A percentile compares a stretch with the other conserved stretches of the same genome.
Conservation (phyloP, 345 rosid genomes). For the Aurinia saxatilis region DNA sequence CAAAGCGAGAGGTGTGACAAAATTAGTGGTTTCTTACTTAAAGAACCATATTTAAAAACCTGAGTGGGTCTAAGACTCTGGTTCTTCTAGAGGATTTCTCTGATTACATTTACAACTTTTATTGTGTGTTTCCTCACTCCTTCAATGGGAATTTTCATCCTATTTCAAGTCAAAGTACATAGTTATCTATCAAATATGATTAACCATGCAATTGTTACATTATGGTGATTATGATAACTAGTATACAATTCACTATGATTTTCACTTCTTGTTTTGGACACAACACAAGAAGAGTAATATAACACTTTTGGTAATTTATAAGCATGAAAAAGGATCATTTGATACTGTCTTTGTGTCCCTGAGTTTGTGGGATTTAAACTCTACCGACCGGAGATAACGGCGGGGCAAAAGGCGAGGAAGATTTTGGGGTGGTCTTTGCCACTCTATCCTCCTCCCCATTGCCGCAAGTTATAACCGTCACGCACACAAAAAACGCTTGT, state of each 20-base stretch:
- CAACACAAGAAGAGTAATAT: neutral
- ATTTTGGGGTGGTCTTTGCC: slow-evolving; percentile 9
- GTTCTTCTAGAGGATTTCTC: no score
- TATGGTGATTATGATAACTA: no score
- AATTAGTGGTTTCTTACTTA: no score
- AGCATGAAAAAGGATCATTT: neutral
- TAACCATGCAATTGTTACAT: no score
- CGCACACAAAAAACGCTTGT: slow-evolving; percentile 72
- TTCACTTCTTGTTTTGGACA: neutral
- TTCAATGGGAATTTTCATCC: no score
- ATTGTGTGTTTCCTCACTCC: no score
- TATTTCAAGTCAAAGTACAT: no score
- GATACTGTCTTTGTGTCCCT: neutral
- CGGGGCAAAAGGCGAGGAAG: slow-evolving; percentile 47
- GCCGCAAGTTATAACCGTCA: slow-evolving; percentile 42
- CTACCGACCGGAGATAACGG: slow-evolving; percentile 84
- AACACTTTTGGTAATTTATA: neutral
- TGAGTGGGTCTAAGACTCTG: no score
- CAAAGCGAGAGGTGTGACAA: no score
- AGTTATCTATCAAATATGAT: no score
- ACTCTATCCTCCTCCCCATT: slow-evolving; percentile 24
- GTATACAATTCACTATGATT: neutral
- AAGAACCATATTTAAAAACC: no score
- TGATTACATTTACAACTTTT: no score
- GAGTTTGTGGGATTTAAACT: slow-evolving; percentile 29